Conservation (phyloP, 306 rosid genomes). For the Notholithocarpus densiflorus region DNA sequence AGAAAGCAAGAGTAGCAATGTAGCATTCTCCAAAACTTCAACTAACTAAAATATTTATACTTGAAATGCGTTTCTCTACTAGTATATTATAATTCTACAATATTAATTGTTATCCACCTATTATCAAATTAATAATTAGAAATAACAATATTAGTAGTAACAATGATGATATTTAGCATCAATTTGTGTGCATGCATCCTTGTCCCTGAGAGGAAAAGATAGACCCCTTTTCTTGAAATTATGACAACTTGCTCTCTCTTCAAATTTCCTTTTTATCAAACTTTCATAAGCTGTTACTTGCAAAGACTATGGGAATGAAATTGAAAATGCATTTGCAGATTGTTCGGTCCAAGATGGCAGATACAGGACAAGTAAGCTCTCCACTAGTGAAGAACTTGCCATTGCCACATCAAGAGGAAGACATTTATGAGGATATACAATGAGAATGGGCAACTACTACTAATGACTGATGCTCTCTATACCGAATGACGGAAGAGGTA, state of each 20-base stretch:
- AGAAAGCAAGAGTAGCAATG: background rate
- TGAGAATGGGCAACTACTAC: constrained; percentile 18
- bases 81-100: background rate
- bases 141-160: background rate
- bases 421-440: constrained; percentile 44
- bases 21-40: background rate
- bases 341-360: constrained; percentile 58
- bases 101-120: background rate
- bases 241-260: background rate
- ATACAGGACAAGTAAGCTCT: constrained; percentile 50
- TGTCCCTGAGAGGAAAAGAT: background rate
- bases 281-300: background rate
- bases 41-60: background rate
- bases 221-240: background rate
- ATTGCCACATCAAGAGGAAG: constrained; percentile 37
- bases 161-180: background rate
- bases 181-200: background rate
- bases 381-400: constrained; percentile 33
- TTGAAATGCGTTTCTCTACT: background rate
- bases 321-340: constrained; percentile 47
- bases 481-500: background rate
- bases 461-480: background rate
- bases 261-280: background rate
- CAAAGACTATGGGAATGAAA: background rate
- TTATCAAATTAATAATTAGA: background rate